Evolutionary conservation across 352 stramenopile genomes (phyloP), one percentile per base, ranked within the genome.

Genomic region (Blastocystis sp.): DNA sequence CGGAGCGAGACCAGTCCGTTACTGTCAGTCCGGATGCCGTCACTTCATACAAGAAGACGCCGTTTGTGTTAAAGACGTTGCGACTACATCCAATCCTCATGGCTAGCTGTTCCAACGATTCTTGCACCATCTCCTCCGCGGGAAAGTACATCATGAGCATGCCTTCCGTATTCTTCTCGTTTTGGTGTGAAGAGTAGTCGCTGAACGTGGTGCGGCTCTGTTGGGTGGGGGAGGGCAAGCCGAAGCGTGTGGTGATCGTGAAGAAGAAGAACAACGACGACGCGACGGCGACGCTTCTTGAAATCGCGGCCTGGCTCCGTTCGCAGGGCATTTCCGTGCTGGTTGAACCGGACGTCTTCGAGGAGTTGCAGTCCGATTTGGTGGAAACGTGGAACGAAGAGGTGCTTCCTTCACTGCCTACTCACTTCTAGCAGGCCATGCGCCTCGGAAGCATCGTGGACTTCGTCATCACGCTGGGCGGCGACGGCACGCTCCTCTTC

Each of bases 391-490:
- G 91, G 84, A 95, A 92, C 17, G 52, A 66, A 48, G 42, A 52
- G 95, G 93, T 93, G 79, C 77, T 4, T 93, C 91, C 24, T 69
- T 91, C 0, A 87, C 90, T 94, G 34, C 94, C 93, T 92, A 89
- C 92, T 21, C 91, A 94, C 11, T 92, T 91, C 38, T 93, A 96
- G 90, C 82, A 90, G 42, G 91, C 91, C 59, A 69, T 63, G 28
- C 11, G 52, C 21, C 17, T 80, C 3, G 65, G 34, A 28, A 88
- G 11, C 1, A 94, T 88, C 42, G 61, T 97, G 45, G 94, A 97
- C 91, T 96, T 96, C 91, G 93, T 96, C 3, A 91, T 97, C 70
- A 97, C 94, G 62, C 92, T 98, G 2, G 95, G 95, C 7, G 96
- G 97, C 34, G 97, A 99, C 89, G 97, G 97, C 9, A 90, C 94